Conservation (phyloP, 192 early-diverging fungal genomes). For the Umbelopsis ramanniana region DNA sequence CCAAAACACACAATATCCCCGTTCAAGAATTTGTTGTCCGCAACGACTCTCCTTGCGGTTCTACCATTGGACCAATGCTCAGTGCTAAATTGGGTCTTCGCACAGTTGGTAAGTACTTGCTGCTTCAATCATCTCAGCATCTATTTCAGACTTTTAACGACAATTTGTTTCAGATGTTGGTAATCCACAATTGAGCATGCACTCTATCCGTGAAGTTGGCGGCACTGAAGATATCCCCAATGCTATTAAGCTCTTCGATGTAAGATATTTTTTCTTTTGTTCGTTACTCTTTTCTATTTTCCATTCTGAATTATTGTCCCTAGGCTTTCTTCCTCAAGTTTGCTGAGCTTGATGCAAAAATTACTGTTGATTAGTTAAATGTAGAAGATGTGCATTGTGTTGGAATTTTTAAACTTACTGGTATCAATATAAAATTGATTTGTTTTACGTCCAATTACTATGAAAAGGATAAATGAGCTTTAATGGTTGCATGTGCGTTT, state of each 20-base stretch:
- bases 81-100: constrained; percentile 91
- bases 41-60: constrained; percentile 94
- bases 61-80: constrained; percentile 97
- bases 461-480: too few species aligned
- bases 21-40: constrained; percentile 91
- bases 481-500: too few species aligned
- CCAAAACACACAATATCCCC: constrained; percentile 75
- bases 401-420: background rate
- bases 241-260: constrained; percentile 86
- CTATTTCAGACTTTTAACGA: background rate
- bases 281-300: too few species aligned
- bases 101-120: constrained; percentile 73
- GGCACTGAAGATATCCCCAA: constrained; percentile 87
- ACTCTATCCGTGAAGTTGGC: constrained; percentile 91
- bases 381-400: background rate
- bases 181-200: constrained; percentile 96
- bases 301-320: background rate
- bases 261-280: constrained; percentile 25
- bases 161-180: constrained; percentile 73
- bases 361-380: constrained; percentile 8
- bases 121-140: background rate
- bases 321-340: constrained; percentile 23
- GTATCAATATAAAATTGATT: too few species aligned
- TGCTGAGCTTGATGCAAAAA: constrained; percentile 10
- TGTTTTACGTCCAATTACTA: too few species aligned